Evolutionary conservation across 2,329 filamentous ascomycete genomes (phyloP), one percentile per base, ranked within the genome.

Genomic region (Exophiala oligosperma): DNA sequence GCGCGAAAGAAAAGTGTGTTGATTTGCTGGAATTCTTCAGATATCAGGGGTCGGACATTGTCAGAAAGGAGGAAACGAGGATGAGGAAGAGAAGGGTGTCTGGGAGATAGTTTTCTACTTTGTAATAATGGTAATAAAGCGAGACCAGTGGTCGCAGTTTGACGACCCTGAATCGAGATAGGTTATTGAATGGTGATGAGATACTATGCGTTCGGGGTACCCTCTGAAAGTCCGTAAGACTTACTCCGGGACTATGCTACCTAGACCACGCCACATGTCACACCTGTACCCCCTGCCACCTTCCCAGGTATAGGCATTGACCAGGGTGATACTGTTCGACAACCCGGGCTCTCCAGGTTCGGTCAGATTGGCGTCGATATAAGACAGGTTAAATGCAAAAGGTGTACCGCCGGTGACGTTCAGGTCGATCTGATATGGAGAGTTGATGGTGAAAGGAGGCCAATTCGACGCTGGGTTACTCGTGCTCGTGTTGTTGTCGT

Each of bases 281-380:
- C 79, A 81, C 54, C 79, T 69, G 24, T 61, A 57, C 0, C 79
- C 79, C 8, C 79, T 69, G 0, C 75, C 76, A 1, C 72, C 78
- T 54, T 81, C 79, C 79, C 79, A 81, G 2, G 67, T 67, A 55
- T 71, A 74, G 1, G 73, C 78, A 65, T 79, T 68, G 4, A 72
- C 74, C 35, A 80, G 43, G 0, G 63, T 66, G 55, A 81, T 72
- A 2, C 67, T 60, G 52, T 78, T 78, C 3, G 68, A 65, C 8
- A 74, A 67, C 37, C 61, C 73, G 55, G 65, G 66, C 0, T 62
- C 68, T 61, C 66, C 57, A 67, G 64, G 65, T 67, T 66, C 52
- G 60, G 63, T 50, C 67, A 68, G 17, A 66, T 65, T 53, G 47
- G 63, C 17, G 56, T 65, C 52, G 57, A 61, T 55, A 55, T 59